Evolutionary conservation across 768 basidiomycete genomes (phyloP).

Genomic region (Cyathus striatus): DNA sequence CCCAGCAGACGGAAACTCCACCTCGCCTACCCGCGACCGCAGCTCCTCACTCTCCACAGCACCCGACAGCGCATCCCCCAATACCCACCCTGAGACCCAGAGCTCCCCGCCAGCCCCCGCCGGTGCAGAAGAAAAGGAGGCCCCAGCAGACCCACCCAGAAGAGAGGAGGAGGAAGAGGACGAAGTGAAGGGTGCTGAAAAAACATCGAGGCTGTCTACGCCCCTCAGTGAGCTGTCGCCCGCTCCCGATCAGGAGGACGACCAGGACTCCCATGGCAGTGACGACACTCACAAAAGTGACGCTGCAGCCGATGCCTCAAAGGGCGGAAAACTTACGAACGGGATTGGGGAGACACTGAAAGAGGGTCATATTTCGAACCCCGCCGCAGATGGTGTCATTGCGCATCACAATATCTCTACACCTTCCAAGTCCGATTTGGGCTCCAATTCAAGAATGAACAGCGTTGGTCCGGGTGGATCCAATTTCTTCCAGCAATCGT

Average conservation of each 20-base stretch:
- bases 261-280: constrained; percentile 8
- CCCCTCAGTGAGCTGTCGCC: constrained; percentile 77
- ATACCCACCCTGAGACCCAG: constrained; percentile 15
- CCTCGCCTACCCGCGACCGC: constrained; percentile 32
- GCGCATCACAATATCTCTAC: no score
- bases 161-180: constrained; percentile 31
- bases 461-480: no score
- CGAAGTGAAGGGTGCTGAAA: constrained; percentile 15
- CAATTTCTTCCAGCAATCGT: constrained; percentile 6
- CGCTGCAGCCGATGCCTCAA: neutral
- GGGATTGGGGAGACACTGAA: constrained; percentile 5
- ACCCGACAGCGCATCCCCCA: constrained; percentile 38
- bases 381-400: no score
- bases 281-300: neutral
- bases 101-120: constrained; percentile 9
- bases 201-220: constrained; percentile 54
- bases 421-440: no score
- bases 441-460: no score
- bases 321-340: neutral
- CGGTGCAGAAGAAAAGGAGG: constrained; percentile 24
- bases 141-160: constrained; percentile 23
- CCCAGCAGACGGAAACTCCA: constrained; percentile 18
- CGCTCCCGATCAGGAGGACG: constrained; percentile 48
- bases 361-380: neutral
- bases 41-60: constrained; percentile 56